Percentiles rank a stretch among this genome's conserved stretches.
These are phyloP conservation scores for Rubia peregrina DNA, from an alignment of 305 asterid species.

Conservation along the genomic window DNA sequence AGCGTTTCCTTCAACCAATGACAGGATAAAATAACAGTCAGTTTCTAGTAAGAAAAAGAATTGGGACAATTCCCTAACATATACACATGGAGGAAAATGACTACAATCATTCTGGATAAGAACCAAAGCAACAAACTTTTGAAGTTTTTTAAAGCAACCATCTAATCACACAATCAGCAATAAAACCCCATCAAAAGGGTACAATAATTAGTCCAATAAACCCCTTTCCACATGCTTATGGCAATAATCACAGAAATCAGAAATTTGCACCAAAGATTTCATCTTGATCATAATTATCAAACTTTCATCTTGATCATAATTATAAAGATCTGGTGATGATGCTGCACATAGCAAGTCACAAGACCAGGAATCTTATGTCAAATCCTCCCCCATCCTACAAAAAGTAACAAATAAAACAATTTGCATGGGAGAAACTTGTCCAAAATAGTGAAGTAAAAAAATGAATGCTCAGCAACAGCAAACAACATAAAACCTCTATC, in stretches of 20 bases:
- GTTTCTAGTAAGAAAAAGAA: constrained; percentile 33
- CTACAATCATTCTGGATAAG: constrained; percentile 22
- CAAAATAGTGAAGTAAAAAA: neutral
- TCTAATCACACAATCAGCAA: constrained; percentile 15
- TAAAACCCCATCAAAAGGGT: neutral
- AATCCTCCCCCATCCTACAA: constrained; percentile 90
- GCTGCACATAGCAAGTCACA: constrained; percentile 96
- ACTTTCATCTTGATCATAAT: too few relatives aligned
- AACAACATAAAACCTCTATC: neutral
- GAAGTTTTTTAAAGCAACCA: constrained; percentile 16
- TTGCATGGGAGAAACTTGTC: constrained; percentile 1
- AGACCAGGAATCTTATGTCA: constrained; percentile 83
- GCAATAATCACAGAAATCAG: constrained; percentile 3
- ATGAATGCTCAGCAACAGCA: neutral
- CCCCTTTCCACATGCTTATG: neutral
- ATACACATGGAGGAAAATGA: constrained; percentile 16
- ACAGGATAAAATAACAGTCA: constrained; percentile 27
- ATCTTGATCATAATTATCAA: too few relatives aligned
- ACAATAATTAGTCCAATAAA: constrained; percentile 1
- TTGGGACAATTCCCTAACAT: constrained; percentile 12
- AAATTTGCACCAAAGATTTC: neutral
- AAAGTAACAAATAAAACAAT: constrained; percentile 13
- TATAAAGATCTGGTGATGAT: constrained; percentile 89
- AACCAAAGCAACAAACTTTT: constrained; percentile 19
- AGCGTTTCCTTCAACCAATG: constrained; percentile 38